Percentiles rank a stretch among this genome's conserved stretches.
Evolutionary conservation across 2,329 filamentous ascomycete species (phyloP).

Genomic region (Aspergillus calidoustus): DNA sequence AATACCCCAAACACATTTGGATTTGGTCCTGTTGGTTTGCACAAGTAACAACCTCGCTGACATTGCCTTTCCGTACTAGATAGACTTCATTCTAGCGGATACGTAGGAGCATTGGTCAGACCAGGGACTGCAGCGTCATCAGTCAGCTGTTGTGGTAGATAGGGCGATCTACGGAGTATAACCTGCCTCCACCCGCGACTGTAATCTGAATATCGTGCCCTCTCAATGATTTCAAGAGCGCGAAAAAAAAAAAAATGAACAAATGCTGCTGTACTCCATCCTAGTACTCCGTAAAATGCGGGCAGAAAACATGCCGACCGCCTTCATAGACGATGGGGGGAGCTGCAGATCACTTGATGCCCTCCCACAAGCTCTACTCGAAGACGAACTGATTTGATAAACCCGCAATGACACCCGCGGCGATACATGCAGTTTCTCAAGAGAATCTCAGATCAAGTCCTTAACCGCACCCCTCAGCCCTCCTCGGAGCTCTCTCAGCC

Average conservation of each 20-base stretch:
- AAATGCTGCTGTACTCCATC: not conserved
- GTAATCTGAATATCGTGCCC: not conserved
- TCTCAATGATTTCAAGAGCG: not conserved
- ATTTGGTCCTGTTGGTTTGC: not conserved
- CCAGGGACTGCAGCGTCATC: not conserved
- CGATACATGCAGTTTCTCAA: constrained; percentile 30
- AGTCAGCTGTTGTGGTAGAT: not conserved
- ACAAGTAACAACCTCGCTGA: not conserved
- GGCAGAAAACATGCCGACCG: constrained; percentile 27
- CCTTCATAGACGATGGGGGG: constrained; percentile 24
- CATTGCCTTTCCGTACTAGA: not conserved
- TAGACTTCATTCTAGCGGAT: not conserved
- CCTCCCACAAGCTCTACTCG: not conserved
- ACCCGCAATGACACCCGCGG: constrained; percentile 21
- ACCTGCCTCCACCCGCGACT: not conserved
- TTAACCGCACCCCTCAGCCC: constrained; percentile 15
- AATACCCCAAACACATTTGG: not conserved
- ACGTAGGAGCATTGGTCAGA: not conserved
- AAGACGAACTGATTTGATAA: constrained; percentile 10
- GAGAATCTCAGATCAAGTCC: constrained; percentile 22
- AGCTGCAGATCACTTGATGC: not conserved
- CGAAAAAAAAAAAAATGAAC: not conserved
- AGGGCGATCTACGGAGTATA: not conserved
- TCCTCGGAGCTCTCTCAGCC: constrained; percentile 4
- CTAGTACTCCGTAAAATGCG: not conserved